A percentile compares a stretch with the other conserved stretches of the same genome.
Evolutionary conservation across 768 basidiomycete species (phyloP).

Genomic region (Russula vinacea): DNA sequence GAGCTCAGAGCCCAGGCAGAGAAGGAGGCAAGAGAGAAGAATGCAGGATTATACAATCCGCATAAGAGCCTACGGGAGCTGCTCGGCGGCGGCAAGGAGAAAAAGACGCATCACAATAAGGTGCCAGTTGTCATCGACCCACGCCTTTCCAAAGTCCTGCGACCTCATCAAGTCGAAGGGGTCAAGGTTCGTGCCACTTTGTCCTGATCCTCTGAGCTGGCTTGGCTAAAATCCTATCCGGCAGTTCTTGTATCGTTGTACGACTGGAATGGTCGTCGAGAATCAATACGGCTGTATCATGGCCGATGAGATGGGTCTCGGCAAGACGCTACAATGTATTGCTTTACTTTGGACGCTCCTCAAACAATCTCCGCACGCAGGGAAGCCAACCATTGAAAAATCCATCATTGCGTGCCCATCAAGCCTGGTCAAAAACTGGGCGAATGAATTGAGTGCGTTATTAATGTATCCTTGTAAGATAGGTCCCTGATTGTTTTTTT

Average conservation of each 20-base stretch:
- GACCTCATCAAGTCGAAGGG: constrained; percentile 98
- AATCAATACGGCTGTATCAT: constrained; percentile 96
- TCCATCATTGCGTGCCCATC: constrained; percentile 97
- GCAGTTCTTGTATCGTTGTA: constrained; percentile 95
- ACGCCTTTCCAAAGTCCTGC: constrained; percentile 74
- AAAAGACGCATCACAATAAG: constrained; percentile 65
- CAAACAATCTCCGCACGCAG: constrained; percentile 88
- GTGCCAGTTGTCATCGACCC: constrained; percentile 98
- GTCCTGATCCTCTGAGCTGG: constrained; percentile 4
- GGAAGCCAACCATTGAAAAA: constrained; percentile 90
- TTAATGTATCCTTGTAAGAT: not conserved
- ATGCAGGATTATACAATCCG: constrained; percentile 75
- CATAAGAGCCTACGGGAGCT: constrained; percentile 86
- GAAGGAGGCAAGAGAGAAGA: constrained; percentile 66
- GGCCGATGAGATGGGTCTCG: constrained; percentile 99
- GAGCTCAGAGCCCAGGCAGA: constrained; percentile 61
- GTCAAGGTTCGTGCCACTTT: constrained; percentile 68
- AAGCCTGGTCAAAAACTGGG: constrained; percentile 97
- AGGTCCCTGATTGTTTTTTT: constrained; percentile 11
- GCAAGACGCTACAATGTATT: constrained; percentile 96
- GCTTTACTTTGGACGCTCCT: constrained; percentile 91
- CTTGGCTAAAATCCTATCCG: constrained; percentile 8
- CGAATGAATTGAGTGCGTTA: constrained; percentile 81
- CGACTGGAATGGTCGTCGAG: constrained; percentile 88
- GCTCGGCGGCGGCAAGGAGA: constrained; percentile 66